Conservation (phyloP, 768 basidiomycete species). For the Lepiota venenata region DNA sequence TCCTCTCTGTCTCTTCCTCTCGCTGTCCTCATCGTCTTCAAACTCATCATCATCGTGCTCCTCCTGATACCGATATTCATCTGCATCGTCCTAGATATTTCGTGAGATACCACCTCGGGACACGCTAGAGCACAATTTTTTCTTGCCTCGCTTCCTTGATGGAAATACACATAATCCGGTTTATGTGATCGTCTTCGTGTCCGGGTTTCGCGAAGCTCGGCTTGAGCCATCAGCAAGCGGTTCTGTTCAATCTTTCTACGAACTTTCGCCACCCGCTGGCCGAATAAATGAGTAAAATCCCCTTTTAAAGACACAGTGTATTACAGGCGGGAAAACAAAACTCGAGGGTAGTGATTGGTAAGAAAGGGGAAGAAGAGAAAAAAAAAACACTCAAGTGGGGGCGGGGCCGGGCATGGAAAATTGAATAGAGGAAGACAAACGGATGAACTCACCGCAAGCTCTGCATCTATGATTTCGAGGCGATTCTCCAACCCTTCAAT, state of each 20-base stretch:
- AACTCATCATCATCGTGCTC: slow-evolving; percentile 65
- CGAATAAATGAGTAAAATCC: too few species aligned
- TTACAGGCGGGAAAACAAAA: slow-evolving; percentile 8
- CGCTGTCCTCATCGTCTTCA: slow-evolving; percentile 55
- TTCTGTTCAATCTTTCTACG: slow-evolving; percentile 70
- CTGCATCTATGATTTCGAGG: slow-evolving; percentile 62
- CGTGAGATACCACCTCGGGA: slow-evolving; percentile 25
- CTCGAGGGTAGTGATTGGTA: too few species aligned
- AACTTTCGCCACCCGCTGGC: slow-evolving; percentile 67
- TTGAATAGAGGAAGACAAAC: slow-evolving; percentile 12
- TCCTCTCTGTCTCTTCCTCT: slow-evolving; percentile 39
- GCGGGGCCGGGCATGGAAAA: slow-evolving; percentile 8
- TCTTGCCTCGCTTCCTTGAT: slow-evolving; percentile 67
- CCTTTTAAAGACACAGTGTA: neutral
- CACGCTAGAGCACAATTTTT: slow-evolving; percentile 17
- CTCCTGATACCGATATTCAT: slow-evolving; percentile 63
- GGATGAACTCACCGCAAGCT: slow-evolving; percentile 58
- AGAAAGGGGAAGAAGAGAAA: neutral
- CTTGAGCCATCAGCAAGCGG: slow-evolving; percentile 62
- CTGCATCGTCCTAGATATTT: slow-evolving; percentile 52
- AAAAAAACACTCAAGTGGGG: slow-evolving; percentile 5
- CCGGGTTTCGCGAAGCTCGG: slow-evolving; percentile 76
- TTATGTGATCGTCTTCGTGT: slow-evolving; percentile 69
- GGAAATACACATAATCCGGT: slow-evolving; percentile 80
- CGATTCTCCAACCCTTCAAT: slow-evolving; percentile 62